Percentiles rank a stretch among this genome's conserved stretches.
Evolutionary conservation across 1,284 basidiomycete species (phyloP).

Genomic region (Cryptococcus wingfieldii): DNA sequence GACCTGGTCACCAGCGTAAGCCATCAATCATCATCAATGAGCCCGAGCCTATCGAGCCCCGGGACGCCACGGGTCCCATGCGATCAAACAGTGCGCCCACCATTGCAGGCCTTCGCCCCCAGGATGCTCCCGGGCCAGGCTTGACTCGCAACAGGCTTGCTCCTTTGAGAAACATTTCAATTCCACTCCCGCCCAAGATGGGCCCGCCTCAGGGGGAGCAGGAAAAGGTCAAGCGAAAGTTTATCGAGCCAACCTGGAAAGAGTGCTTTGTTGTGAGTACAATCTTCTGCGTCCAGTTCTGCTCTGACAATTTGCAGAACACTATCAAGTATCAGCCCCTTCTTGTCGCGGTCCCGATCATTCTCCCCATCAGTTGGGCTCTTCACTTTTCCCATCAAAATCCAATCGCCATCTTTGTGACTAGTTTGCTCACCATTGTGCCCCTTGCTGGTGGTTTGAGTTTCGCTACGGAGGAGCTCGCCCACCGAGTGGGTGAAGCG

Average conservation of each 20-base stretch:
- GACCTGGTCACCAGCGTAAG: conserved; percentile 10
- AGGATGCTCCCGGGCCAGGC: conserved; percentile 2
- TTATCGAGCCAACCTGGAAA: conserved; percentile 15
- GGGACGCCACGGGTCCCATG: not conserved
- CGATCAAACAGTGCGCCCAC: not conserved
- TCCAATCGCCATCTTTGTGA: conserved; percentile 64
- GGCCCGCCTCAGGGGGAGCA: conserved; percentile 11
- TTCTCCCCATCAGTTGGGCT: conserved; percentile 64
- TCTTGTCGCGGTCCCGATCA: conserved; percentile 45
- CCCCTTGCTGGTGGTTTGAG: conserved; percentile 52
- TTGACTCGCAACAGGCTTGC: conserved; percentile 5
- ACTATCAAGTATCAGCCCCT: conserved; percentile 32
- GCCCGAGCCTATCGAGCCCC: not conserved
- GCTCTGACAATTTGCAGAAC: conserved; percentile 20
- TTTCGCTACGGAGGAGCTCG: conserved; percentile 53
- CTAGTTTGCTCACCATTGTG: conserved; percentile 57
- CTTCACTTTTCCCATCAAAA: conserved; percentile 59
- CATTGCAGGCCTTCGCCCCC: not conserved
- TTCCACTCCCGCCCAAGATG: conserved; percentile 16
- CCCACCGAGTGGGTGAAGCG: conserved; percentile 50
- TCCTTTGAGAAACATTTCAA: conserved; percentile 13
- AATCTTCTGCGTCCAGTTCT: not conserved
- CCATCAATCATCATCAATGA: conserved; percentile 13
- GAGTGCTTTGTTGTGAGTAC: conserved; percentile 12
- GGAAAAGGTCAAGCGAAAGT: conserved; percentile 9